A percentile compares a stretch with the other conserved stretches of the same genome.
These are phyloP conservation scores for Phyllosticta ampelicida DNA, from an alignment of 2,329 filamentous ascomycete species.

Conservation along the genomic window DNA sequence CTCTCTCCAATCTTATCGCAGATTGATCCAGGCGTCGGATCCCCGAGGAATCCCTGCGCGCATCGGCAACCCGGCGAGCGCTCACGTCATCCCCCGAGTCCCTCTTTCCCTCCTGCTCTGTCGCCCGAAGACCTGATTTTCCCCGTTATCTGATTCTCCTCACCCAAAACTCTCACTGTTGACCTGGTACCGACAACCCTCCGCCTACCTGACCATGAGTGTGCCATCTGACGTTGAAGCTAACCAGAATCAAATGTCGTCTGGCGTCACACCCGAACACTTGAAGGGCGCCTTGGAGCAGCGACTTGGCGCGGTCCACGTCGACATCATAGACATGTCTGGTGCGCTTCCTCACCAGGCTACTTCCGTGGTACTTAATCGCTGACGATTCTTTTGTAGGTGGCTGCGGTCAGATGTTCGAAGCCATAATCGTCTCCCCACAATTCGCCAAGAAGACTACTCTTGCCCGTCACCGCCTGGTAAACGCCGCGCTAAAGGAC, in stretches of 20 bases:
- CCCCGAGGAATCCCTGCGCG: conserved; percentile 1
- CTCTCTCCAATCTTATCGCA: background rate
- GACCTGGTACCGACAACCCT: background rate
- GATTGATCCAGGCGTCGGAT: background rate
- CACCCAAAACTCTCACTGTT: background rate
- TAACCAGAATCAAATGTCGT: conserved; percentile 43
- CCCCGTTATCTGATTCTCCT: conserved; percentile 8
- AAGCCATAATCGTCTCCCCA: conserved; percentile 53
- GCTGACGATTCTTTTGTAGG: conserved; percentile 33
- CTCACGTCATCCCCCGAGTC: conserved; percentile 3
- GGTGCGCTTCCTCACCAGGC: conserved; percentile 43
- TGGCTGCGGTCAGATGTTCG: conserved; percentile 60
- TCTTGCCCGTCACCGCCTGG: conserved; percentile 74
- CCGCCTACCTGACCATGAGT: conserved; percentile 25
- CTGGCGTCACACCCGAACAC: conserved; percentile 59
- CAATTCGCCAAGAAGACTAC: conserved; percentile 48
- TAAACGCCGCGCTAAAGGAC: conserved; percentile 71
- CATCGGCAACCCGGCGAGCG: background rate
- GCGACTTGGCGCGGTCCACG: conserved; percentile 63
- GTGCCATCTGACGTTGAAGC: conserved; percentile 33
- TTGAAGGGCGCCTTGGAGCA: conserved; percentile 59
- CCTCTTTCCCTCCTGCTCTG: conserved; percentile 3
- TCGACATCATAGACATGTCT: conserved; percentile 85
- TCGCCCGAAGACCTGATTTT: conserved; percentile 11
- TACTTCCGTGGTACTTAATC: background rate